These are phyloP conservation scores for Digitaria exilis DNA, from an alignment of 202 grass and related monocot genomes.

Conservation along the genomic window DNA sequence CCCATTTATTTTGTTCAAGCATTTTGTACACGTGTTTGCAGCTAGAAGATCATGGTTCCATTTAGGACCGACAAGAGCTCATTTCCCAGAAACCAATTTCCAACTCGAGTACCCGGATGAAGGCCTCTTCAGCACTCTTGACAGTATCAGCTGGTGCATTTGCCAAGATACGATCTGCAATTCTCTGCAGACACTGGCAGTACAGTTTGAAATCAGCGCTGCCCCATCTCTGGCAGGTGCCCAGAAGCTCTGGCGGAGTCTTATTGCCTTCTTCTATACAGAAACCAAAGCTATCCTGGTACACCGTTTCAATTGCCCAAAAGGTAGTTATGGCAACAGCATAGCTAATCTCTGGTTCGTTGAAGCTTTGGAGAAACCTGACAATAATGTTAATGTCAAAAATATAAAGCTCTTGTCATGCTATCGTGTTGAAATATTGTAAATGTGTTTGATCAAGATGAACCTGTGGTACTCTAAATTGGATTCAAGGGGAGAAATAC, in stretches of 20 bases:
- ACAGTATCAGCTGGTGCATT: conserved; percentile 51
- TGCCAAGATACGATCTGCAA: conserved; percentile 61
- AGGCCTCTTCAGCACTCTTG: conserved; percentile 66
- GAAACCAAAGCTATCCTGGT: conserved; percentile 84
- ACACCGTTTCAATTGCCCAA: conserved; percentile 90
- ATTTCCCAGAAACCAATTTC: conserved; percentile 92
- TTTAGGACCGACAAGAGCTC: conserved; percentile 50
- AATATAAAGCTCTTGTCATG: neutral
- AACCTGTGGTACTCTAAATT: conserved; percentile 80
- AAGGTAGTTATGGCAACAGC: conserved; percentile 59
- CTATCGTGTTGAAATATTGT: neutral
- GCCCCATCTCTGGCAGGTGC: conserved; percentile 83
- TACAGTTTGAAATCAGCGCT: conserved; percentile 71
- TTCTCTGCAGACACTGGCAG: conserved; percentile 70
- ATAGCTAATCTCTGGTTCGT: conserved; percentile 61
- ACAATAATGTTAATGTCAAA: conserved; percentile 2
- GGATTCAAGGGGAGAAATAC: conserved; percentile 51
- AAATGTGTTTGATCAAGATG: neutral
- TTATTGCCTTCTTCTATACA: conserved; percentile 67
- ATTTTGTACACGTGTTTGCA: too few species aligned
- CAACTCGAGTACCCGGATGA: conserved; percentile 64
- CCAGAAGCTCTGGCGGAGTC: conserved; percentile 62
- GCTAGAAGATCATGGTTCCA: too few species aligned
- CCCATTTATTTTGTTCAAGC: conserved; percentile 28
- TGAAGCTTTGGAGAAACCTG: conserved; percentile 77